phyloP scores from a whole-genome alignment of 2,329 filamentous ascomycete species.

The Cladosporium sp. region DNA sequence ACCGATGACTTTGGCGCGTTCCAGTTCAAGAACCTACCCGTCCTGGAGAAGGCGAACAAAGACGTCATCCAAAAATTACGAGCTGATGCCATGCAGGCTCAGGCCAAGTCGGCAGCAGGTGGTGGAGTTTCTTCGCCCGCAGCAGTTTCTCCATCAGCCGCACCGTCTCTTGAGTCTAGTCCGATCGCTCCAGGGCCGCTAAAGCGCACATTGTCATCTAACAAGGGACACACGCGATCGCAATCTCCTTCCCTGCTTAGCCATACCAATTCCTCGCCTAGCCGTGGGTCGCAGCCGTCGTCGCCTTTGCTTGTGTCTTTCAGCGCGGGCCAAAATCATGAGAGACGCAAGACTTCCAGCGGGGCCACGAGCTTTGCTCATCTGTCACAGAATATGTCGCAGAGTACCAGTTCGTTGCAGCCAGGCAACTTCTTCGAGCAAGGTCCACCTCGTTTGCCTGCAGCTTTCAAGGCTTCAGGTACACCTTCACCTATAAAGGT shows the following conservation, averaged over 20 bases:
- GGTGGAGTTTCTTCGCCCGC: slow-evolving; percentile 33
- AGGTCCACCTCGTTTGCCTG: slow-evolving; percentile 50
- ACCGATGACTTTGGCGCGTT: slow-evolving; percentile 95
- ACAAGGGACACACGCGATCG: slow-evolving; percentile 71
- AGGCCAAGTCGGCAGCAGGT: slow-evolving; percentile 46
- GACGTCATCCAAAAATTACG: slow-evolving; percentile 96
- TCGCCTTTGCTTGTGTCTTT: slow-evolving; percentile 96
- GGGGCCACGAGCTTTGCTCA: slow-evolving; percentile 80
- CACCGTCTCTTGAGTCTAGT: slow-evolving; percentile 73
- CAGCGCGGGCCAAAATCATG: slow-evolving; percentile 74
- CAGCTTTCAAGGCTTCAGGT: slow-evolving; percentile 47
- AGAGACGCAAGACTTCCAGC: slow-evolving; percentile 87
- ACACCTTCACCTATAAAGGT: slow-evolving; percentile 52
- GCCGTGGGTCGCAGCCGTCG: slow-evolving; percentile 74
- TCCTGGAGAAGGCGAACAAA: slow-evolving; percentile 96
- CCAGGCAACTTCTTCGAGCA: slow-evolving; percentile 66
- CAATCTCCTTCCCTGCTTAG: slow-evolving; percentile 78
- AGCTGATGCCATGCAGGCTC: slow-evolving; percentile 76
- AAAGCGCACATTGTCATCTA: slow-evolving; percentile 77
- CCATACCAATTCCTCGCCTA: slow-evolving; percentile 82
- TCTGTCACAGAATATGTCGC: slow-evolving; percentile 28
- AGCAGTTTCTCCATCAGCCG: slow-evolving; percentile 54
- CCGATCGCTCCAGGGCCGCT: slow-evolving; percentile 74
- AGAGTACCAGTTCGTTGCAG: slow-evolving; percentile 65
- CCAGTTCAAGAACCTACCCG: slow-evolving; percentile 93